Evolutionary conservation across 169 alveolate genomes (phyloP).

Genomic region (Ichthyophthirius multifiliis): DNA sequence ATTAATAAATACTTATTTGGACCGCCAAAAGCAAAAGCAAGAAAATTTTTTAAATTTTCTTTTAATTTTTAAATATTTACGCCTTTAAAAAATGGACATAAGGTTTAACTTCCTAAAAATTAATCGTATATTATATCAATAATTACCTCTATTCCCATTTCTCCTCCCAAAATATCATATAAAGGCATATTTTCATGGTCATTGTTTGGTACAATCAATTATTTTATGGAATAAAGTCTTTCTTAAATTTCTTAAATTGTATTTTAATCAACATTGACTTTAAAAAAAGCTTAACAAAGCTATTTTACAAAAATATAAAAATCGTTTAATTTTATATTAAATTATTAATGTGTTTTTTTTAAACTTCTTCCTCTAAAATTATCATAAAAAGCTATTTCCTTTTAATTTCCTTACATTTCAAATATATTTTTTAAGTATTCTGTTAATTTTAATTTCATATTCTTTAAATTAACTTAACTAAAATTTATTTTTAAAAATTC

Average conservation of each 20-base stretch:
- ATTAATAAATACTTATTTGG: not conserved
- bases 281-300: not conserved
- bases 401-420: not conserved
- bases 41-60: not conserved
- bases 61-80: not conserved
- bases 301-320: not conserved
- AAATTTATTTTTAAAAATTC: not conserved
- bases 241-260: not conserved
- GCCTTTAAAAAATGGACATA: not conserved
- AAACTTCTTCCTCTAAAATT: not conserved
- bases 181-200: too few relatives aligned
- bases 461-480: not conserved
- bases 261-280: not conserved
- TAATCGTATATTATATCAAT: too few relatives aligned
- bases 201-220: not conserved
- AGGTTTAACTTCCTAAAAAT: too few relatives aligned
- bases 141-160: too few relatives aligned
- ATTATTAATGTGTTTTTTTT: not conserved
- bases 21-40: constrained; percentile 2
- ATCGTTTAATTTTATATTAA: not conserved
- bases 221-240: not conserved
- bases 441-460: not conserved
- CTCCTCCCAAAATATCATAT: too few relatives aligned
- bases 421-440: not conserved
- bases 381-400: not conserved